These are phyloP conservation scores for Parmelia sp. DNA, from an alignment of 495 filamentous ascomycete species.

Conservation along the genomic window DNA sequence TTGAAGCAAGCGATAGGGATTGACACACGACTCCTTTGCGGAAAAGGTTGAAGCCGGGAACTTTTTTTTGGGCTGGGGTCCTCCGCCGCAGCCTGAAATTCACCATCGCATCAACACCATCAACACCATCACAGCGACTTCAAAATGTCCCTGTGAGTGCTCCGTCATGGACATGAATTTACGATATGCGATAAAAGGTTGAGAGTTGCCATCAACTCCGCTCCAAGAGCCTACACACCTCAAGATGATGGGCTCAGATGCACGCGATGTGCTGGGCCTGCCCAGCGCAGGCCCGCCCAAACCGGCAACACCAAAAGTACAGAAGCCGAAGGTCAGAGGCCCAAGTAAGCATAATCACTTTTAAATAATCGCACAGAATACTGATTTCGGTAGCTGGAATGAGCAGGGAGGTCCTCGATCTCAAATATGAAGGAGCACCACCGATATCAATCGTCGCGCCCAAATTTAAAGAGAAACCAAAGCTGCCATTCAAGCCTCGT, in stretches of 20 bases:
- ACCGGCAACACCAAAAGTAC: slow-evolving; percentile 68
- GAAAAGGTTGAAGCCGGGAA: slow-evolving; percentile 13
- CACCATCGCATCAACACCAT: not conserved
- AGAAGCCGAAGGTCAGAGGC: slow-evolving; percentile 62
- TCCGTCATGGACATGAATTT: not conserved
- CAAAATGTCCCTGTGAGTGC: not conserved
- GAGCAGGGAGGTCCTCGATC: slow-evolving; percentile 57
- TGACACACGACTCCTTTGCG: slow-evolving; percentile 16
- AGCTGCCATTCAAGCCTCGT: slow-evolving; percentile 50
- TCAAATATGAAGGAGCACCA: slow-evolving; percentile 61
- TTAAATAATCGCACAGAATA: slow-evolving; percentile 36
- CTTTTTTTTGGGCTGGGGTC: slow-evolving; percentile 11
- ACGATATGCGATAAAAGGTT: not conserved
- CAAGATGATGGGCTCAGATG: slow-evolving; percentile 71
- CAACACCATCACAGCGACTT: not conserved
- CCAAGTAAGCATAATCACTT: slow-evolving; percentile 52
- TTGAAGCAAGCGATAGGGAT: not conserved
- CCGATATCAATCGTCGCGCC: slow-evolving; percentile 59
- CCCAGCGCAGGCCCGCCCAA: slow-evolving; percentile 56
- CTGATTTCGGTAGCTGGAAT: slow-evolving; percentile 62
- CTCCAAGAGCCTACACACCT: not conserved
- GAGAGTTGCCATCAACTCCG: not conserved
- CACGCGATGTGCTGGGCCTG: slow-evolving; percentile 77
- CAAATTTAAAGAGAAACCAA: slow-evolving; percentile 59
- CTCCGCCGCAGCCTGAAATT: slow-evolving; percentile 7